Evolutionary conservation across 352 stramenopile genomes (phyloP).

Genomic region (Thraustotheca clavata): DNA sequence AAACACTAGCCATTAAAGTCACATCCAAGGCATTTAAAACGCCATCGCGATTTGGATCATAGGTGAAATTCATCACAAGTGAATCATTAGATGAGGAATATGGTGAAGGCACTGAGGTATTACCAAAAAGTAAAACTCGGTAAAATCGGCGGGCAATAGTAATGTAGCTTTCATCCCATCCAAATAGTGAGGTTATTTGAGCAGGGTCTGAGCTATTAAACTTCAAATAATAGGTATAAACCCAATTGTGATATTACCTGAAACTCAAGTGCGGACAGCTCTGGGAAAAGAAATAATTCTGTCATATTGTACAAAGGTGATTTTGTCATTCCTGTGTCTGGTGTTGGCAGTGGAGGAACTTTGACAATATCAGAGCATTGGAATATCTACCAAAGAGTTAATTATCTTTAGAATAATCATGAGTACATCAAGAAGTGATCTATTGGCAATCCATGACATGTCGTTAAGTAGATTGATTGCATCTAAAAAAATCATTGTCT

Average conservation of each 20-base stretch:
- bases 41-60: background rate
- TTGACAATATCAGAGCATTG: conserved; percentile 51
- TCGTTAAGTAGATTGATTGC: conserved; percentile 38
- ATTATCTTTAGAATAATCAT: background rate
- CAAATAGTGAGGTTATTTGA: conserved; percentile 38
- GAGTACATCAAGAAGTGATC: conserved; percentile 21
- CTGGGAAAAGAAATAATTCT: conserved; percentile 38
- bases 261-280: conserved; percentile 34
- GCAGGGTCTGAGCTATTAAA: conserved; percentile 14
- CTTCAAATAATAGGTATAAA: background rate
- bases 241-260: conserved; percentile 2
- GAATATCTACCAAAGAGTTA: background rate
- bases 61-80: background rate
- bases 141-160: conserved; percentile 25
- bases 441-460: conserved; percentile 25
- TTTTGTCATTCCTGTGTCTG: conserved; percentile 26
- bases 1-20: background rate
- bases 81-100: conserved; percentile 28
- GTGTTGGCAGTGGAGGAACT: conserved; percentile 48
- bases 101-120: conserved; percentile 34
- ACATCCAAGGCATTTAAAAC: conserved; percentile 5
- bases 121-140: conserved; percentile 30
- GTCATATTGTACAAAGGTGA: conserved; percentile 35
- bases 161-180: conserved; percentile 42
- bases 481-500: conserved; percentile 31